Conservation (phyloP, 2,329 filamentous ascomycete genomes). For the Rosellinia necatrix region DNA sequence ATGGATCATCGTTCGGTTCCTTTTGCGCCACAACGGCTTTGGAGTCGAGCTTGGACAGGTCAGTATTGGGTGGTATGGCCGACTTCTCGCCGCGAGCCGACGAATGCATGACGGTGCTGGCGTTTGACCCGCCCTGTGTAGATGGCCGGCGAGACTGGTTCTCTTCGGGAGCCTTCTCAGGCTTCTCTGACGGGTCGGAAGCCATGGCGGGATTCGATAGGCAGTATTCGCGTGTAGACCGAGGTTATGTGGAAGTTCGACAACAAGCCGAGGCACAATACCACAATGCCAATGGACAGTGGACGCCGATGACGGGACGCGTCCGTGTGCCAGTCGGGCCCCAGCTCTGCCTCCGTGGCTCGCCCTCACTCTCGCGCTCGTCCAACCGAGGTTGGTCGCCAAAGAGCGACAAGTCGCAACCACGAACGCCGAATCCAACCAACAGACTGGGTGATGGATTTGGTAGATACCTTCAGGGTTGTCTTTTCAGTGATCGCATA, state of each 20-base stretch:
- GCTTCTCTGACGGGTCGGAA: slow-evolving; percentile 33
- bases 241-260: slow-evolving; percentile 8
- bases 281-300: slow-evolving; percentile 1
- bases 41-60: slow-evolving; percentile 51
- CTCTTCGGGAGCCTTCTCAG: slow-evolving; percentile 37
- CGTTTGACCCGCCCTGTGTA: slow-evolving; percentile 44
- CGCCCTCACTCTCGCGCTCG: background rate
- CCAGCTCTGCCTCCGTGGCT: background rate
- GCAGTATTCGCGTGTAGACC: background rate
- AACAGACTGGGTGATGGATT: background rate
- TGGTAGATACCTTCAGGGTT: background rate
- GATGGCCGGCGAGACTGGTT: slow-evolving; percentile 40
- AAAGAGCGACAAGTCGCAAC: slow-evolving; percentile 2
- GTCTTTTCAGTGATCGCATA: slow-evolving; percentile 7
- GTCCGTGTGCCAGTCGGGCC: background rate
- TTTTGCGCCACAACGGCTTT: slow-evolving; percentile 44
- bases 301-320: background rate
- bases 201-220: slow-evolving; percentile 29
- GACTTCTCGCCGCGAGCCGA: slow-evolving; percentile 27
- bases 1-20: slow-evolving; percentile 57
- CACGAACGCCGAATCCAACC: background rate
- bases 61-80: slow-evolving; percentile 10
- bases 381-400: background rate
- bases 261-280: background rate
- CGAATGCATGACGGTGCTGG: slow-evolving; percentile 23